Evolutionary conservation across 345 rosid species (phyloP), one percentile per base, ranked within the genome.

Genomic region (Reutealis trisperma): DNA sequence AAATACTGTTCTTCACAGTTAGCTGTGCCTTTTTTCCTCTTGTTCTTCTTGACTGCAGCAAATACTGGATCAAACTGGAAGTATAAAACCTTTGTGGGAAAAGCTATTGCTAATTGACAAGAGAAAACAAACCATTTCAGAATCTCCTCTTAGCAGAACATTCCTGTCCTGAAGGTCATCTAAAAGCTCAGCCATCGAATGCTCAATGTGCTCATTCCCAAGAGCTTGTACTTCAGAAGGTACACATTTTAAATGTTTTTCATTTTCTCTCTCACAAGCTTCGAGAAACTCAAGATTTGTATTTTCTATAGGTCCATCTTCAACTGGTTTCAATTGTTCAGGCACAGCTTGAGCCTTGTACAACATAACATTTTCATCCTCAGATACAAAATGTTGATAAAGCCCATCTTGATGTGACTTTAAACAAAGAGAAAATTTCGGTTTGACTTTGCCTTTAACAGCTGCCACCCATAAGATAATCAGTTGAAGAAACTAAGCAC

Each of bases 391-490:
- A 72, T 75, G 72, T 5, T 41, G 47, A 62, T 72, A 54, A 10
- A 70, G 66, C 60, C 71, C 84, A 78, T 79, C 81, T 78, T 82
- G 85, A 21, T 57, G 82, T 61, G 67, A 61, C 72, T 72, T 87
- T 54, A 81, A 83, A 80, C 71, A 83, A 59, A 92, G 85, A 51
- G 91, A 85, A 81, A 92, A 87, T 64, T 87, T 89, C 76, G 88
- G 85, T 84, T 80, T 89, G 52, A 67, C 69, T 77, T 87, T 87
- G 79, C 83, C 84, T 82, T 80, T 87, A 42, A 81, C 63, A 74
- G 84, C 89, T 90, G 85, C 79, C 72, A 67, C 9, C 57, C 32
- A 74, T 32, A 12, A 67, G 63, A 59, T 37, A 65, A 34, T 21
- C 37, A 15, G 5, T 16, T 6, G 11, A 45, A 54, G 51, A 61